Conservation (phyloP, 176 grass and related monocot species). For the Otatea glauca region DNA sequence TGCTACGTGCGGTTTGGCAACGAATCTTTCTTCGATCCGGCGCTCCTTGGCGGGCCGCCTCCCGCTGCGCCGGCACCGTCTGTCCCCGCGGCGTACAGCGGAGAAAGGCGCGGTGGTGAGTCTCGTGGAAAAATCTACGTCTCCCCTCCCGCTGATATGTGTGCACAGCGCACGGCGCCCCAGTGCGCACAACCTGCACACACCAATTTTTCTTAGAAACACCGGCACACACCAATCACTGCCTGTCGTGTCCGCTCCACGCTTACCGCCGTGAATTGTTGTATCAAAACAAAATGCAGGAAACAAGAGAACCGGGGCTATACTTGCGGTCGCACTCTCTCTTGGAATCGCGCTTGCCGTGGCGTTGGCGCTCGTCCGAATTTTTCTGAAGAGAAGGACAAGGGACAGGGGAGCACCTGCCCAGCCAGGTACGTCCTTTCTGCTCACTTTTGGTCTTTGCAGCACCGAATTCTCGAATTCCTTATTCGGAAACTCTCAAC, state of each 20-base stretch:
- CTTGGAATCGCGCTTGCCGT: slow-evolving; percentile 20
- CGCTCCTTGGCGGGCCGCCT: slow-evolving; percentile 5
- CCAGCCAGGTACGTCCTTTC: background rate
- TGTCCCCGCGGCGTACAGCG: background rate
- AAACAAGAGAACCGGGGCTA: background rate
- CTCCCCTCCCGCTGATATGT: too few species aligned
- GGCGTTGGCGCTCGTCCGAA: slow-evolving; percentile 5
- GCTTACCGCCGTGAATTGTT: too few species aligned
- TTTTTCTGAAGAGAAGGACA: slow-evolving; percentile 19
- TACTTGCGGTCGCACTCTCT: slow-evolving; percentile 21
- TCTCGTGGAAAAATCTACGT: too few species aligned
- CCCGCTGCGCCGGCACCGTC: background rate
- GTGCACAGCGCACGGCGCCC: too few species aligned
- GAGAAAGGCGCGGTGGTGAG: background rate
- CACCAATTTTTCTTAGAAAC: too few species aligned
- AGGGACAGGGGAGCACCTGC: background rate
- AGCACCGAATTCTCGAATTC: too few species aligned
- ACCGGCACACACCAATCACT: too few species aligned
- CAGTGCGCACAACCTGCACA: too few species aligned
- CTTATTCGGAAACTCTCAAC: too few species aligned
- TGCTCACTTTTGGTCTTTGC: too few species aligned
- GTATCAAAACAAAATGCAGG: background rate
- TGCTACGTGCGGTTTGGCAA: slow-evolving; percentile 51
- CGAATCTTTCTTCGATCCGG: slow-evolving; percentile 42
- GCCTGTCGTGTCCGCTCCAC: too few species aligned